phyloP scores from a whole-genome alignment of 2,329 filamentous ascomycete genomes.

The Ophiostoma quercus region DNA sequence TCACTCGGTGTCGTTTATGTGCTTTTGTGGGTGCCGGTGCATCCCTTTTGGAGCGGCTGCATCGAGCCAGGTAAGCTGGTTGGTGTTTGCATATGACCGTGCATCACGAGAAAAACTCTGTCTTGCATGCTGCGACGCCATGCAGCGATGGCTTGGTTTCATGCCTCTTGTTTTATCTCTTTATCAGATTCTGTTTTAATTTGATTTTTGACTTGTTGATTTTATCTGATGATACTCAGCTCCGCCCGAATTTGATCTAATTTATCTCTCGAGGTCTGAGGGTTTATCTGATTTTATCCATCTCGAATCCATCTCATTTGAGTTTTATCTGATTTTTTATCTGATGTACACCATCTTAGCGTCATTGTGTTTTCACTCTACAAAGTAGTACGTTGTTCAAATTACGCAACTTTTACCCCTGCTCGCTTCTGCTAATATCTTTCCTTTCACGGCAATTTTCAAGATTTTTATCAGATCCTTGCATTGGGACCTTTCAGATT shows the following conservation, averaged over 20 bases:
- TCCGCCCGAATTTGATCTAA: background rate
- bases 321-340: constrained; percentile 3
- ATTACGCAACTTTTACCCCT: constrained; percentile 14
- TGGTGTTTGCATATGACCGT: constrained; percentile 6
- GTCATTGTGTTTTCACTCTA: background rate
- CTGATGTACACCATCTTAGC: constrained; percentile 1
- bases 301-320: background rate
- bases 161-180: background rate
- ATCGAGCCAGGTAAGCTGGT: background rate
- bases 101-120: constrained; percentile 1
- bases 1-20: background rate
- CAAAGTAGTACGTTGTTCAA: background rate
- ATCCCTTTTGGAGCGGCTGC: background rate
- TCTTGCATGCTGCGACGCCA: background rate
- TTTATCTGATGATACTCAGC: background rate
- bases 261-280: background rate
- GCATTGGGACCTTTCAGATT: background rate
- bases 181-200: background rate
- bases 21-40: background rate
- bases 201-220: background rate
- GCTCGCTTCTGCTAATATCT: background rate
- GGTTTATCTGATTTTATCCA: constrained; percentile 2
- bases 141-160: background rate
- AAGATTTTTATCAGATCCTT: constrained; percentile 13
- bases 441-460: background rate